Conservation (phyloP, 805 yeast species). For the Nakazawaea holstii region DNA sequence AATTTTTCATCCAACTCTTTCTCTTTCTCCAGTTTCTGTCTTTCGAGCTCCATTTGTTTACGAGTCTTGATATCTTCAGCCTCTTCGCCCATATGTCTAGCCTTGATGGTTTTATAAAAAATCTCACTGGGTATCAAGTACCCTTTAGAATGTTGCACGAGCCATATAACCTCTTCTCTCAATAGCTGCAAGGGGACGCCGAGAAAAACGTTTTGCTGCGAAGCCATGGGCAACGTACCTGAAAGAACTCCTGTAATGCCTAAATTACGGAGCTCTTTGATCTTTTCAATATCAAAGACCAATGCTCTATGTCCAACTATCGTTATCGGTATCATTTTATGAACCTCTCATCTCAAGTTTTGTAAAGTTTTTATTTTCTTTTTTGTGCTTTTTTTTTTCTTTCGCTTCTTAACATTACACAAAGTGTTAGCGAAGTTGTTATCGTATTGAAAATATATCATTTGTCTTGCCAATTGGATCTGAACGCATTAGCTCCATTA, state of each 20-base stretch:
- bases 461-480: too few species aligned
- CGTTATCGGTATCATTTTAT: slow-evolving; percentile 23
- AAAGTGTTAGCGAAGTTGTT: too few species aligned
- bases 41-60: slow-evolving; percentile 11
- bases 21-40: slow-evolving; percentile 13
- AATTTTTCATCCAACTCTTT: slow-evolving; percentile 14
- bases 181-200: slow-evolving; percentile 77
- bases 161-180: slow-evolving; percentile 69
- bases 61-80: slow-evolving; percentile 7
- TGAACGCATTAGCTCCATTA: too few species aligned
- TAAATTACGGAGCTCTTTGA: slow-evolving; percentile 48
- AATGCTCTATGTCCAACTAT: slow-evolving; percentile 41
- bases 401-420: too few species aligned
- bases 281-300: slow-evolving; percentile 52
- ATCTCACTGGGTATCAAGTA: slow-evolving; percentile 36
- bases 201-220: slow-evolving; percentile 86
- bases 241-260: slow-evolving; percentile 73
- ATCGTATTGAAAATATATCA: too few species aligned
- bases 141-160: slow-evolving; percentile 39
- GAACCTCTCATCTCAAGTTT: background rate
- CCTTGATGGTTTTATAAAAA: slow-evolving; percentile 18
- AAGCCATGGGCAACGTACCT: slow-evolving; percentile 85
- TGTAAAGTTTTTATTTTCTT: too few species aligned
- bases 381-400: too few species aligned
- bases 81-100: slow-evolving; percentile 12